A percentile compares a stretch with the other conserved stretches of the same genome.
Conservation (phyloP, 2,329 filamentous ascomycete species). For the Aspergillus sp. region DNA sequence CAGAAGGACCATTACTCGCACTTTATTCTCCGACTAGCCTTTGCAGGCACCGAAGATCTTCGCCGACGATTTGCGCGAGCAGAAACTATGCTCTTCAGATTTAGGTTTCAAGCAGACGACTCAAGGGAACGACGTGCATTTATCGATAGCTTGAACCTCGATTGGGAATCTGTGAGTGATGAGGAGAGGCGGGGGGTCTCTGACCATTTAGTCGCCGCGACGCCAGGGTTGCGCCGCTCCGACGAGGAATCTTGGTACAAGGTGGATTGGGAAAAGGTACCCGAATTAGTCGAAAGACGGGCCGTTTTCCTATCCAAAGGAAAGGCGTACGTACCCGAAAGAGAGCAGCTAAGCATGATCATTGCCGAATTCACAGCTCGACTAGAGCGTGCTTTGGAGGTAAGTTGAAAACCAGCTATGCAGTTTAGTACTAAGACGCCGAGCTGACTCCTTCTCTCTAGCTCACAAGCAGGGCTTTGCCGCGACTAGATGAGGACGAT, state of each 20-base stretch:
- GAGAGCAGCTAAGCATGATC: constrained; percentile 86
- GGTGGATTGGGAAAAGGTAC: constrained; percentile 91
- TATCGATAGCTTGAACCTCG: constrained; percentile 71
- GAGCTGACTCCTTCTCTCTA: constrained; percentile 36
- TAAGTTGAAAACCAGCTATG: constrained; percentile 40
- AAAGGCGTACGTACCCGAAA: constrained; percentile 85
- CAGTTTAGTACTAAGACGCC: constrained; percentile 5
- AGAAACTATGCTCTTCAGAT: constrained; percentile 84
- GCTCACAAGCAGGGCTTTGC: constrained; percentile 86
- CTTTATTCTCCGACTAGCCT: constrained; percentile 92
- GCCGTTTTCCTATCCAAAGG: constrained; percentile 75
- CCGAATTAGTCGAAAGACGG: constrained; percentile 80
- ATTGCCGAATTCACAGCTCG: constrained; percentile 78
- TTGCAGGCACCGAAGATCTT: constrained; percentile 86
- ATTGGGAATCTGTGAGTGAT: constrained; percentile 80
- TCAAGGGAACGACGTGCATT: constrained; percentile 71
- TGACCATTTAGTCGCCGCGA: constrained; percentile 61
- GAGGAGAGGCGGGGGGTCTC: constrained; percentile 72
- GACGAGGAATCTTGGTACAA: constrained; percentile 94
- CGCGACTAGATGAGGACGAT: constrained; percentile 93
- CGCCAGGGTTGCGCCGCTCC: constrained; percentile 46
- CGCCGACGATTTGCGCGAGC: constrained; percentile 81
- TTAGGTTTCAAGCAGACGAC: constrained; percentile 79
- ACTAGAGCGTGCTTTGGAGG: constrained; percentile 80
- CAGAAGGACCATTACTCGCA: constrained; percentile 98